Evolutionary conservation across 345 rosid genomes (phyloP), one percentile per base, ranked within the genome.

Genomic region (Laguncularia racemosa): DNA sequence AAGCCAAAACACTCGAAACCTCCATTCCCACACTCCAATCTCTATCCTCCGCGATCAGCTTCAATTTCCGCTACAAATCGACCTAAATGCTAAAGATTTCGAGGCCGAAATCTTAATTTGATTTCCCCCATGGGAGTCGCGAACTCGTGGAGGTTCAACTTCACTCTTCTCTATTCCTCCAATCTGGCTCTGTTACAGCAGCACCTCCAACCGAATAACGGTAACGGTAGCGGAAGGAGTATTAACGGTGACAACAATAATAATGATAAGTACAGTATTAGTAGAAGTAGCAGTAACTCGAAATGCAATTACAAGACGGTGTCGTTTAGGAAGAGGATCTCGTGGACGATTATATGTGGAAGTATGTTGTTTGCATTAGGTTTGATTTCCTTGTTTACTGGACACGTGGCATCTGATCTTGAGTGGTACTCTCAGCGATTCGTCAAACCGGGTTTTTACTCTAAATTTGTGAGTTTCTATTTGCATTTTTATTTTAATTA

Each of bases 391-490:
- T 90, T 95, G 50, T 85, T 90, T 71, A 85, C 96, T 3, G 97
- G 97, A 48, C 97, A 95, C 58, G 86, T 90, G 46, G 99, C 76
- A 2, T 90, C 99, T 38, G 92, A 90, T 80, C 92, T 90, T 52
- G 97, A 93, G 56, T 87, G 97, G 97, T 93, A 85, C 67, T 89
- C 97, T 50, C 95, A 82, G 74, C 84, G 78, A 75, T 60, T 93
- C 68, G 84, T 67, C 47, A 84, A 81, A 62, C 76, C 75, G 16
- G 78, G 73, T 68, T 57, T 81, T 66, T 78, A 73, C 63, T 58
- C 73, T 55, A 84, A 48, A 62, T 70, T 84, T 85, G 99, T 89
- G 78, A 49, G 46, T 72, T 48, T 16, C 51, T 23, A 26, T 60
- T 55, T 16, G 13, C 20, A 43, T 23, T 21, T 15, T 38, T 18